Conservation (phyloP, 139 green algal species). For the Pseudopediastrum boryanum region DNA sequence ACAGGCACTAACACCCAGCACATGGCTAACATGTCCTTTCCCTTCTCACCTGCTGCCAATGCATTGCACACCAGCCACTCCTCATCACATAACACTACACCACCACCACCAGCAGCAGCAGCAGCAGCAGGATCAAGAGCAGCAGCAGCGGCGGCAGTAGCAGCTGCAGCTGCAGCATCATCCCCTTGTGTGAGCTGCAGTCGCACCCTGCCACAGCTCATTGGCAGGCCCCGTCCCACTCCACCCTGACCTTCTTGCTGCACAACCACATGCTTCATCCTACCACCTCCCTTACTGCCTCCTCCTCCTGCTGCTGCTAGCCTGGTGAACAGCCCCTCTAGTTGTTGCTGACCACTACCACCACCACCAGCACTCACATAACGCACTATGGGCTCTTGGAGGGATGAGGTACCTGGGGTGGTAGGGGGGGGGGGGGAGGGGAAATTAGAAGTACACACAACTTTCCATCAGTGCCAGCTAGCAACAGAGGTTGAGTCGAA, state of each 20-base stretch:
- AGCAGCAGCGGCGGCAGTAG: background rate
- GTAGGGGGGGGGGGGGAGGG: no score
- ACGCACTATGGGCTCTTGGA: constrained; percentile 26
- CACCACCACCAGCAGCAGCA: background rate
- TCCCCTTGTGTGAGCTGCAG: constrained; percentile 13
- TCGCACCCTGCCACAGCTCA: constrained; percentile 32
- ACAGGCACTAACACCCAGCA: no score
- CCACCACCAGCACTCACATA: constrained; percentile 31
- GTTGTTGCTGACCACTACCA: constrained; percentile 33
- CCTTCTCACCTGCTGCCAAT: constrained; percentile 42
- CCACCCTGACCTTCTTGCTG: no score
- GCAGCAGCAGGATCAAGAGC: background rate
- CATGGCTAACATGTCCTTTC: no score
- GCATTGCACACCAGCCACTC: constrained; percentile 64
- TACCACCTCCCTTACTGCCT: no score
- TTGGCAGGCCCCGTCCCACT: no score
- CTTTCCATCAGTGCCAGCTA: no score
- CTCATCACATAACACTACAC: constrained; percentile 35
- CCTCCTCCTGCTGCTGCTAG: constrained; percentile 5
- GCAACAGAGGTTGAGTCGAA: no score
- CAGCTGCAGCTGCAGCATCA: background rate
- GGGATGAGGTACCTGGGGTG: constrained; percentile 11
- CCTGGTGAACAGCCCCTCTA: constrained; percentile 27
- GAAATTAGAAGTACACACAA: no score
- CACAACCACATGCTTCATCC: no score